Conservation (phyloP, 176 grass and related monocot species). For the Triticum turgidum region DNA sequence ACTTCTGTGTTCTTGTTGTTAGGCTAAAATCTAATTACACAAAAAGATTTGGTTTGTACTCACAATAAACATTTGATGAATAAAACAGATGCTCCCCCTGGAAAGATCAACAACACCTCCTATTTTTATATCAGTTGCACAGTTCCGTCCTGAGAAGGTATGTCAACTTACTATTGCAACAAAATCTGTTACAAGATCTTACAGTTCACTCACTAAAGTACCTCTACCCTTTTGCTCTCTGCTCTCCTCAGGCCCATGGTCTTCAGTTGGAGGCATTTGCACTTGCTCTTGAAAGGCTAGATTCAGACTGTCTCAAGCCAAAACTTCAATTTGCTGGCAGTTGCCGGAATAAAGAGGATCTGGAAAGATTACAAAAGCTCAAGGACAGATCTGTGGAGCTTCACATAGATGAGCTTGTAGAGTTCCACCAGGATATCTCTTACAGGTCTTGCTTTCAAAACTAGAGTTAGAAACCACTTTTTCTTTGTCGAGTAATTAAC, state of each 20-base stretch:
- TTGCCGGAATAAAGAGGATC: slow-evolving; percentile 84
- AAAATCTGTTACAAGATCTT: not conserved
- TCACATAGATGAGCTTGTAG: slow-evolving; percentile 73
- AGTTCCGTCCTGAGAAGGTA: slow-evolving; percentile 99
- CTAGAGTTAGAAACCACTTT: not conserved
- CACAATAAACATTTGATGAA: slow-evolving; percentile 40
- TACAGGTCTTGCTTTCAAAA: slow-evolving; percentile 48
- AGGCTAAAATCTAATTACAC: not conserved
- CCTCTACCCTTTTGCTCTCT: not conserved
- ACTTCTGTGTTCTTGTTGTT: slow-evolving; percentile 5
- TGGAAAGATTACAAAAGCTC: slow-evolving; percentile 78
- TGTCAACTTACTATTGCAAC: not conserved
- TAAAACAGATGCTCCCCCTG: slow-evolving; percentile 75
- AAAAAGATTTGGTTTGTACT: slow-evolving; percentile 7
- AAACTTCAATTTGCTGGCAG: slow-evolving; percentile 87
- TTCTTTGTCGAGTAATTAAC: not conserved
- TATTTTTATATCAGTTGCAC: slow-evolving; percentile 89
- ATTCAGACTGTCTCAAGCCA: slow-evolving; percentile 51
- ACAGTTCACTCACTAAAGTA: slow-evolving; percentile 13
- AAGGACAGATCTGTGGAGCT: slow-evolving; percentile 69
- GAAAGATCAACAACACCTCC: slow-evolving; percentile 59
- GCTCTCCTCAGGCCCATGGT: slow-evolving; percentile 62
- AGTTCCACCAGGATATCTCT: slow-evolving; percentile 78
- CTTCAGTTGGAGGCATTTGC: slow-evolving; percentile 95
- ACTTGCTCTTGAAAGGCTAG: slow-evolving; percentile 64